These are phyloP conservation scores for Scenedesmus sp. DNA, from an alignment of 163 green algal genomes.

Conservation along the genomic window DNA sequence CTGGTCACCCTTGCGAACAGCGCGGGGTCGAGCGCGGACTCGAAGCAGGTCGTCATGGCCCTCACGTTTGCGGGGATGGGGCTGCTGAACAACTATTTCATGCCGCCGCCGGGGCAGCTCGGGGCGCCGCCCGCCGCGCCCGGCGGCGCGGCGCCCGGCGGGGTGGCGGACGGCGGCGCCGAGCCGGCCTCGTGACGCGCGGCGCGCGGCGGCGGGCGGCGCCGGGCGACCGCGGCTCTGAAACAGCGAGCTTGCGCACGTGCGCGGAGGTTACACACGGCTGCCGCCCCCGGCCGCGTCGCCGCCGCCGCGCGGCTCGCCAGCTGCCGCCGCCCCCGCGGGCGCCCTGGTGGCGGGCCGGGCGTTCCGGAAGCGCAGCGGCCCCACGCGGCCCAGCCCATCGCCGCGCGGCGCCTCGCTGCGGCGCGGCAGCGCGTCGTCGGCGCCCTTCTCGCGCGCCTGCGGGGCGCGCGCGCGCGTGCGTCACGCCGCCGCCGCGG, in stretches of 20 bases:
- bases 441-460: conserved; percentile 10
- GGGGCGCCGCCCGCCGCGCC: background rate
- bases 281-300: too few relatives aligned
- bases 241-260: too few relatives aligned
- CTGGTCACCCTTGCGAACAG: conserved; percentile 9
- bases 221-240: too few relatives aligned
- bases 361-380: conserved; percentile 11
- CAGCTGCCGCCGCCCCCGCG: conserved; percentile 1
- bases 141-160: too few relatives aligned
- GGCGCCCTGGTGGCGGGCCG: background rate
- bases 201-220: too few relatives aligned
- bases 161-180: too few relatives aligned
- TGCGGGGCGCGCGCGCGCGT: background rate
- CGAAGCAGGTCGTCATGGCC: conserved; percentile 4
- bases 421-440: background rate
- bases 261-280: too few relatives aligned
- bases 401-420: background rate
- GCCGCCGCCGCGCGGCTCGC: background rate
- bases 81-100: conserved; percentile 7
- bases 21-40: background rate
- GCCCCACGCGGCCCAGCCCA: conserved; percentile 9
- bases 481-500: too few relatives aligned
- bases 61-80: conserved; percentile 9
- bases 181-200: too few relatives aligned
- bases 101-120: background rate